Percentiles rank a stretch among this genome's conserved stretches.
Conservation (phyloP, 1,139 yeast species). For the Taphrina wiesneri region DNA sequence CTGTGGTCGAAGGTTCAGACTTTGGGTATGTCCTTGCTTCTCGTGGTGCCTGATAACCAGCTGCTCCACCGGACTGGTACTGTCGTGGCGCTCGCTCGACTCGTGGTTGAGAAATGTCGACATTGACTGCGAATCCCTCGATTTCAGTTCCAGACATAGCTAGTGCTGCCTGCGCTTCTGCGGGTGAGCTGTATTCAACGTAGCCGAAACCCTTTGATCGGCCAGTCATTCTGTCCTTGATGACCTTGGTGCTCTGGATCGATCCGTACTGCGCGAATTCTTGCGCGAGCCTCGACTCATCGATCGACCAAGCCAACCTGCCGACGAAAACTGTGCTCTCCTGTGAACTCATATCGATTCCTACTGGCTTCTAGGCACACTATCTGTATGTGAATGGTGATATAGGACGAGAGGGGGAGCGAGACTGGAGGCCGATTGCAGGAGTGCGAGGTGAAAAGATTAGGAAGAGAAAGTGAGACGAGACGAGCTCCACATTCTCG, state of each 20-base stretch:
- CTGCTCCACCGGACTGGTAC: slow-evolving; percentile 44
- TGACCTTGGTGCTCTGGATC: slow-evolving; percentile 84
- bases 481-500: slow-evolving; percentile 19
- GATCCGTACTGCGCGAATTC: slow-evolving; percentile 85
- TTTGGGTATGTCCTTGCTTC: slow-evolving; percentile 31
- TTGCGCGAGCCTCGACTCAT: slow-evolving; percentile 84
- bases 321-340: slow-evolving; percentile 86
- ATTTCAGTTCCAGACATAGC: slow-evolving; percentile 83
- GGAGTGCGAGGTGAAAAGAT: slow-evolving; percentile 4
- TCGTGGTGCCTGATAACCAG: slow-evolving; percentile 66
- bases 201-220: slow-evolving; percentile 92
- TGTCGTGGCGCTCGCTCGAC: slow-evolving; percentile 51
- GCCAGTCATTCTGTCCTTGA: slow-evolving; percentile 87
- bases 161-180: slow-evolving; percentile 82
- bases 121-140: slow-evolving; percentile 93
- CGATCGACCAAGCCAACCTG: slow-evolving; percentile 94
- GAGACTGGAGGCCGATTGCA: background rate
- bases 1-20: slow-evolving; percentile 62
- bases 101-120: slow-evolving; percentile 85
- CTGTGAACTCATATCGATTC: slow-evolving; percentile 12
- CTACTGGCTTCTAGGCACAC: background rate
- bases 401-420: background rate
- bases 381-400: background rate
- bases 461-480: slow-evolving; percentile 10
- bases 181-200: slow-evolving; percentile 81